phyloP scores from a whole-genome alignment of 2,329 filamentous ascomycete genomes.

The Coniochaeta hoffmannii region DNA sequence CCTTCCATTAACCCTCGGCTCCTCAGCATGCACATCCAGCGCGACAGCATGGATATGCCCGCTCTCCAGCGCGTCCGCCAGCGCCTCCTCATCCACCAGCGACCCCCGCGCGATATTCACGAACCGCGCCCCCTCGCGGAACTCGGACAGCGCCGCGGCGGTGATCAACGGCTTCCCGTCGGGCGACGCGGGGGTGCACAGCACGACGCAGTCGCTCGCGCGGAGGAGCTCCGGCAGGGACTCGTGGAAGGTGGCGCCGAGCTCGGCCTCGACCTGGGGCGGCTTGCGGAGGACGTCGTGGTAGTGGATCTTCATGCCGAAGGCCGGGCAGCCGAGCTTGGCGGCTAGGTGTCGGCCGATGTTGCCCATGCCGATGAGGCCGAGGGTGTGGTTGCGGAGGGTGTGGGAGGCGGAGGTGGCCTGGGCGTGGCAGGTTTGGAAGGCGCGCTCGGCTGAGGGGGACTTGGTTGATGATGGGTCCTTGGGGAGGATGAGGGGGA shows the following conservation, averaged over 20 bases:
- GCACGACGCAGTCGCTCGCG: conserved; percentile 50
- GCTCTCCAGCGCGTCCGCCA: conserved; percentile 49
- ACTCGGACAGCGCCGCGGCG: conserved; percentile 34
- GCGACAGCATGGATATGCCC: conserved; percentile 45
- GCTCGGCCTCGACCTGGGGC: conserved; percentile 28
- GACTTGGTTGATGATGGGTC: conserved; percentile 5
- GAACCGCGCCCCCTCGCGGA: conserved; percentile 49
- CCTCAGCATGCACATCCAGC: conserved; percentile 56
- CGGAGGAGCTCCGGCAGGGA: conserved; percentile 44
- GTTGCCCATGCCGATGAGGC: conserved; percentile 63
- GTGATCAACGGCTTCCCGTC: conserved; percentile 43
- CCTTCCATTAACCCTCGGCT: conserved; percentile 45
- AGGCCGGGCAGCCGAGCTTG: conserved; percentile 43
- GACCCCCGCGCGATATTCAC: conserved; percentile 61
- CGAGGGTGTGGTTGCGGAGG: conserved; percentile 52
- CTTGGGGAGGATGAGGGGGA: conserved; percentile 19
- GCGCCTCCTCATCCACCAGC: conserved; percentile 57
- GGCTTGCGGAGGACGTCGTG: conserved; percentile 48
- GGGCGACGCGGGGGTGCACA: conserved; percentile 48
- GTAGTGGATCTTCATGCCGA: conserved; percentile 62
- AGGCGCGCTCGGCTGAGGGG: conserved; percentile 21
- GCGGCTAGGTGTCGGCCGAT: conserved; percentile 57
- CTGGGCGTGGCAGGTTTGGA: conserved; percentile 51
- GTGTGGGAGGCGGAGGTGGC: conserved; percentile 56
- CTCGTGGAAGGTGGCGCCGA: conserved; percentile 41